Evolutionary conservation across 352 stramenopile genomes (phyloP), one percentile per base, ranked within the genome.

Genomic region (Blastocystis sp.): DNA sequence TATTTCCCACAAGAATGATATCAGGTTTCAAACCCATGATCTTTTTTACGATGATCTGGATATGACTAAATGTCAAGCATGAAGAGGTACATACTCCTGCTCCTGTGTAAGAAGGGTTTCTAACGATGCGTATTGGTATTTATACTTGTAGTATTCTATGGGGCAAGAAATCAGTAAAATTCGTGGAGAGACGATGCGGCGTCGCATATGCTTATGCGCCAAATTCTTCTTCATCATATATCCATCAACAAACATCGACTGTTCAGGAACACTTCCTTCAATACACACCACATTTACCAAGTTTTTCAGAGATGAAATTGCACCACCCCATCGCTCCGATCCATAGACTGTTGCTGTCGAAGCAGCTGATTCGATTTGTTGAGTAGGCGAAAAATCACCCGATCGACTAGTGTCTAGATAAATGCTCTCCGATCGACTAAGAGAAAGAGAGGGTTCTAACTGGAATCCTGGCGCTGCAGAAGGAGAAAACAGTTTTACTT

Each of bases 191-290:
- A 65, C 53, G 39, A 85, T 85, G 16, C 73, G 26, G 30, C 30
- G 73, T 16, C 43, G 26, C 73, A 85, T 85, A n/a, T 59, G n/a
- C 53, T 85, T 85, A n/a, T 85, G 73, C 26, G 73, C 73, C 16
- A 85, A n/a, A 41, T 85, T 85, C 73, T 85, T 85, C 50, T 68
- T 45, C 20, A 85, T 85, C 73, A 85, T 85, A 24, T 50, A 85
- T 1, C 73, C 73, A 43, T 85, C 73, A 1, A 85, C 73, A 43
- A 85, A 85, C 73, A 65, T 26, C 41, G 41, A 65, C 50, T 85
- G 73, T 2, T 85, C 73, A 16, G 73, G 73, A 30, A 47, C 24
- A 2, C 73, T 34, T 20, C 47, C 53, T 43, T 85, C 47, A 13
- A 85, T 43, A 8, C 30, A n/a, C 18, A 85, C 62, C 16, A 85